phyloP scores from a whole-genome alignment of 2,329 filamentous ascomycete species.

The Colletotrichum eleusines region DNA sequence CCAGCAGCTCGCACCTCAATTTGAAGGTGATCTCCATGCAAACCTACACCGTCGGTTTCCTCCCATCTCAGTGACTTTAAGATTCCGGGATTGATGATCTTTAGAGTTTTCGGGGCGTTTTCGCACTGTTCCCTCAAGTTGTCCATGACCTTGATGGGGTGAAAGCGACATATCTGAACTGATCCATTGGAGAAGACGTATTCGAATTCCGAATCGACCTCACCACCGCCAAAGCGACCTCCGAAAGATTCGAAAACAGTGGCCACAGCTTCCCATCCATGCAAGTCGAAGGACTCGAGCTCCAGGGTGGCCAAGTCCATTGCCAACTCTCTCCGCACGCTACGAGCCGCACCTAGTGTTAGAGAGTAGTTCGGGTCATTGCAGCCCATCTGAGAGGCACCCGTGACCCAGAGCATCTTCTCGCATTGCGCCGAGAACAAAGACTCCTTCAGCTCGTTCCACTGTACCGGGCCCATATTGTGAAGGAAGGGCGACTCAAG shows the following conservation, averaged over 20 bases:
- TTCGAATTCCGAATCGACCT: conserved; percentile 47
- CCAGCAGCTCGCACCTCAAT: conserved; percentile 9
- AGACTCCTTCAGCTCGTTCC: conserved; percentile 20
- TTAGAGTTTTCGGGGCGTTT: not conserved
- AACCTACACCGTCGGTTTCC: not conserved
- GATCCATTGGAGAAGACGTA: conserved; percentile 47
- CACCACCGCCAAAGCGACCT: not conserved
- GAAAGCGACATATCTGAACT: conserved; percentile 46
- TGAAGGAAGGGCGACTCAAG: conserved; percentile 31
- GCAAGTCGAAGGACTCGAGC: conserved; percentile 42
- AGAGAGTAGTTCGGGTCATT: conserved; percentile 47
- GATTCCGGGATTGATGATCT: not conserved
- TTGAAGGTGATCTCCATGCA: conserved; percentile 2
- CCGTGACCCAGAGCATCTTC: conserved; percentile 50
- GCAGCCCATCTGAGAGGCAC: conserved; percentile 46
- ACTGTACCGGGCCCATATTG: not conserved
- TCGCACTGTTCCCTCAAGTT: not conserved
- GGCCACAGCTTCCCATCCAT: conserved; percentile 10
- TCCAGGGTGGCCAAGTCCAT: conserved; percentile 50
- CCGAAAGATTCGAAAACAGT: conserved; percentile 11
- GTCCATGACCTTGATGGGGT: conserved; percentile 1
- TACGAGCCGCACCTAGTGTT: conserved; percentile 48
- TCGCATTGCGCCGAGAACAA: conserved; percentile 28
- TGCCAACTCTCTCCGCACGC: conserved; percentile 47
- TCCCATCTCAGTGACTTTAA: conserved; percentile 9